Base-by-base conservation (phyloP, 202 grass and related monocot genomes). In the Cymbopogon flexuosus region DNA sequence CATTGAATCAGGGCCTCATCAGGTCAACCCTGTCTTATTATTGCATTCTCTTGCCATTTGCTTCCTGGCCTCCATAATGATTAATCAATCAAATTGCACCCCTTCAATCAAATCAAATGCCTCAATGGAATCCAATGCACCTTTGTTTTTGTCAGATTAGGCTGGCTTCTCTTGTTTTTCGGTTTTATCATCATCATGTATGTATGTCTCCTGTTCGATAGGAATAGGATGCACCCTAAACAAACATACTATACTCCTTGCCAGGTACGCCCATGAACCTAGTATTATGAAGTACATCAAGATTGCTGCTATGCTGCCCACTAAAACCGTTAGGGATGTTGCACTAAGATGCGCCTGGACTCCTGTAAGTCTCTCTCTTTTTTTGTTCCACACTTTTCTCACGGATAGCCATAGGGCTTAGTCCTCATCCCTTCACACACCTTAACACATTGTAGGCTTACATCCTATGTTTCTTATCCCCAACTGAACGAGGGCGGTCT, bases 251-350 rank as follows among this genome's bases (percentile, higher is more conserved):
- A 16, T 49, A 12, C 35, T 67, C 34, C 37, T 68, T 68, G 65
- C 35, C 65, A 68, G 93, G 83, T 90, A 91, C 78, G 74, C 88
- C 65, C 66, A 78, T 72, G 86, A 91, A 58, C 76, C 80, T 37
- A 92, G 63, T 37, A 89, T 97, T 49, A 89, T 78, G 51, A 97
- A 93, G 82, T 93, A 93, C 82, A 85, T 85, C 78, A 97, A 97
- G 75, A 89, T 97, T 71, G 88, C 90, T 54, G 84, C 90, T 60
- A 97, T 91, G 90, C 86, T 97, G 84, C 88, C 84, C 68, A 61
- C 84, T 40, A 97, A 81, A 77, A 97, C 93, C 16, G 87, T 97
- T 77, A 90, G 93, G 62, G 93, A 97, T 65, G 84, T 93, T 29
- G 93, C 93, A 9, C 63, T 97, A 75, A 93, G 88, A 81, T 97